A percentile compares a stretch with the other conserved stretches of the same genome.
These are phyloP conservation scores for Serendipita indica DNA, from an alignment of 768 basidiomycete species.

Conservation along the genomic window DNA sequence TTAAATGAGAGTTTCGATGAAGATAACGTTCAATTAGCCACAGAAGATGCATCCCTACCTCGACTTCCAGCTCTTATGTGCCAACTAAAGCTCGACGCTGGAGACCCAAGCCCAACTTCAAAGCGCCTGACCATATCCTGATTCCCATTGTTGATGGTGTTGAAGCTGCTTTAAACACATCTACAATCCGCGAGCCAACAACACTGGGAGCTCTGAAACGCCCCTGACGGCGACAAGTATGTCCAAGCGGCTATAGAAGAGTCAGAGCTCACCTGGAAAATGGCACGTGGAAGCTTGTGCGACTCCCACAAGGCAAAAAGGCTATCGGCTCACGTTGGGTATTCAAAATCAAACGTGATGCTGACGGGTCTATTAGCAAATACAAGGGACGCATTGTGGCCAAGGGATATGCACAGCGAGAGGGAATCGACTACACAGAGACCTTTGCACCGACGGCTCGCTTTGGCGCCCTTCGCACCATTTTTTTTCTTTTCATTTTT, in stretches of 20 bases:
- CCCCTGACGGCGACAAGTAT: slow-evolving; percentile 17
- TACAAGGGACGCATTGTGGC: slow-evolving; percentile 20
- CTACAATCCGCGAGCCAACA: slow-evolving; percentile 13
- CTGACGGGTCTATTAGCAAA: slow-evolving; percentile 15
- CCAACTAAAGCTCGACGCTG: neutral
- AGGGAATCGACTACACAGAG: slow-evolving; percentile 26
- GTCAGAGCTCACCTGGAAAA: neutral
- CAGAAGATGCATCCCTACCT: too few species aligned
- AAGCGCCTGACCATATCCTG: neutral
- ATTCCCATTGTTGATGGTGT: slow-evolving; percentile 13
- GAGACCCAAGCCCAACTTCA: neutral
- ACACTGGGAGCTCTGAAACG: slow-evolving; percentile 15
- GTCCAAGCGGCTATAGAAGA: slow-evolving; percentile 16
- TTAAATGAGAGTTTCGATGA: neutral
- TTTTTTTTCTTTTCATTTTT: too few species aligned
- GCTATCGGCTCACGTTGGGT: slow-evolving; percentile 18
- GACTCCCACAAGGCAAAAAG: slow-evolving; percentile 14
- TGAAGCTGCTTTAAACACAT: slow-evolving; percentile 14
- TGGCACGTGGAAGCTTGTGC: slow-evolving; percentile 18
- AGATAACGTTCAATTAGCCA: too few species aligned
- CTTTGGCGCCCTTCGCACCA: slow-evolving; percentile 22
- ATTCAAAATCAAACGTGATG: slow-evolving; percentile 18
- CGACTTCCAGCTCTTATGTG: neutral
- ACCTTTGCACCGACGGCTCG: slow-evolving; percentile 29
- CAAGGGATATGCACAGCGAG: slow-evolving; percentile 18